Conservation (phyloP, 768 basidiomycete genomes). For the Boletus sp. region DNA sequence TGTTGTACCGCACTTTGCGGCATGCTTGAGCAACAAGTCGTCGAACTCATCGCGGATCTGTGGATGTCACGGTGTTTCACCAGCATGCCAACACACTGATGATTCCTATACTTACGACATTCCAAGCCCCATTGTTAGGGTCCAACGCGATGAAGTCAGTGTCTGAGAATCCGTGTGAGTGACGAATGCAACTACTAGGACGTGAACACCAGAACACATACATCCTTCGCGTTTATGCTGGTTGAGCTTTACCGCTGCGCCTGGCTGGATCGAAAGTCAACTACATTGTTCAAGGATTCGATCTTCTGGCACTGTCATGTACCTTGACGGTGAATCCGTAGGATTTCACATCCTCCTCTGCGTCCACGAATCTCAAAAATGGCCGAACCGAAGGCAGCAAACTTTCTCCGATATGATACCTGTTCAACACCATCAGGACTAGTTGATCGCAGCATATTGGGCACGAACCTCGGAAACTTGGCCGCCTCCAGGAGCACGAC, state of each 20-base stretch:
- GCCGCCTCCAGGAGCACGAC: constrained; percentile 9
- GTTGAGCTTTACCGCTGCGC: constrained; percentile 6
- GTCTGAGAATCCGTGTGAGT: neutral
- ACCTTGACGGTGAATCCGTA: constrained; percentile 13
- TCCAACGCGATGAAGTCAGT: constrained; percentile 7
- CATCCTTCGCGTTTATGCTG: constrained; percentile 12
- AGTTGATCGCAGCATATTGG: too few relatives aligned
- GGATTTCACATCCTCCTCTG: constrained; percentile 5
- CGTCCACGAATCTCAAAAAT: constrained; percentile 10
- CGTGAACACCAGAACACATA: neutral
- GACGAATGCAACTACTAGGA: neutral
- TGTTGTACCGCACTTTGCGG: neutral
- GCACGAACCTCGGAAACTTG: constrained; percentile 10
- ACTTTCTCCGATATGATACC: constrained; percentile 19
- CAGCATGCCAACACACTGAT: neutral
- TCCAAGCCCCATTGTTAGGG: constrained; percentile 7
- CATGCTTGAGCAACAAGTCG: constrained; percentile 4
- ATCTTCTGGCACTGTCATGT: neutral
- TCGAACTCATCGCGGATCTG: constrained; percentile 9
- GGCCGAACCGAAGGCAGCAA: constrained; percentile 5
- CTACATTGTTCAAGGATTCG: neutral
- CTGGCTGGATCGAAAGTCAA: neutral
- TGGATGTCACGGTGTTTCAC: neutral
- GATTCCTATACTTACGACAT: constrained; percentile 1
- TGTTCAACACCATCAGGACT: neutral